Conservation (phyloP, 495 filamentous ascomycete species). For the Aspergillus olivimuriae region DNA sequence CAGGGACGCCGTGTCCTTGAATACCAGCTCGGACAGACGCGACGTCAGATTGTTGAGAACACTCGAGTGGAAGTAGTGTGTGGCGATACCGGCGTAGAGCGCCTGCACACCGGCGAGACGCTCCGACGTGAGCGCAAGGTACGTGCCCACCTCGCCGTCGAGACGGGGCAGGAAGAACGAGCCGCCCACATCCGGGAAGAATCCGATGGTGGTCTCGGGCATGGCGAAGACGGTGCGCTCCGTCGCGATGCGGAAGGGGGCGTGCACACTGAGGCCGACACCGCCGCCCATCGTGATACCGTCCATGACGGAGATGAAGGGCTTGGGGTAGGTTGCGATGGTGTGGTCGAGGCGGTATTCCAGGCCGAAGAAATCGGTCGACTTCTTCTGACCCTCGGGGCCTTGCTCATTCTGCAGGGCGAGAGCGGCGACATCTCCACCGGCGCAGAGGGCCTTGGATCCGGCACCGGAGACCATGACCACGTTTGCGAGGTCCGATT, state of each 20-base stretch:
- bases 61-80: constrained; percentile 90
- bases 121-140: constrained; percentile 84
- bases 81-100: constrained; percentile 78
- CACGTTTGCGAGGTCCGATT: constrained; percentile 88
- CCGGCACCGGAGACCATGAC: constrained; percentile 88
- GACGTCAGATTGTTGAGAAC: constrained; percentile 71
- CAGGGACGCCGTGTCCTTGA: constrained; percentile 63
- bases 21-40: constrained; percentile 81
- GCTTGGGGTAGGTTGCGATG: constrained; percentile 91
- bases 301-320: constrained; percentile 94
- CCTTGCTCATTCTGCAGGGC: constrained; percentile 65
- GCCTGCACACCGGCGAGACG: constrained; percentile 73
- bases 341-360: constrained; percentile 94
- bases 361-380: constrained; percentile 77
- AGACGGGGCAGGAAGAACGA: constrained; percentile 92
- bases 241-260: constrained; percentile 92
- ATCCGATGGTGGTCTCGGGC: constrained; percentile 96
- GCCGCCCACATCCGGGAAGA: constrained; percentile 95
- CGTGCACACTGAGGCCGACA: constrained; percentile 88
- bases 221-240: constrained; percentile 94
- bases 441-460: constrained; percentile 80
- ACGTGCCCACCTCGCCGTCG: constrained; percentile 77
- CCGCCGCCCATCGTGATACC: constrained; percentile 98
- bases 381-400: constrained; percentile 56
- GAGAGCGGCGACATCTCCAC: constrained; percentile 79